Base-by-base conservation (phyloP, 2,329 filamentous ascomycete species). In the Pseudogymnoascus sp. region DNA sequence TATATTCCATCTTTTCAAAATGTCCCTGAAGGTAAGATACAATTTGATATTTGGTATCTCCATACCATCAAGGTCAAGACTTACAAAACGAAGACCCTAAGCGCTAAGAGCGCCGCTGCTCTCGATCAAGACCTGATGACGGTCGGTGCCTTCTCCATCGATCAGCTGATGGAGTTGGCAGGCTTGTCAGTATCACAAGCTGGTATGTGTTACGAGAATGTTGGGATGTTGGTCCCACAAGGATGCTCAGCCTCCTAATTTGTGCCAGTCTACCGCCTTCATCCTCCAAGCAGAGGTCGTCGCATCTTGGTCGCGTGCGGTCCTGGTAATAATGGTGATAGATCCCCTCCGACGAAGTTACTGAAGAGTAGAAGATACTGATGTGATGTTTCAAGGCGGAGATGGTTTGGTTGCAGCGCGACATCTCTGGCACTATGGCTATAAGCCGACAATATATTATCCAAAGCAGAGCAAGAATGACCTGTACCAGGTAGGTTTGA, bases 111-210 rank as follows among this genome's bases (percentile, higher is more conserved):
- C 66, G 94, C 94, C 0, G 88, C 90, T 0, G 89, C 91, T 58
- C 83, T 99, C 15, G 94, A 99, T 73, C 87, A 90, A 74, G 93
- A 99, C 73, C 86, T 99, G 65, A 97, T 99, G 92, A 90, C 85
- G 72, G 84, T 84, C 9, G 85, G 87, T 0, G 92, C 90, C 7
- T 99, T 96, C 77, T 96, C 91, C 9, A 84, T 99, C 62, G 94
- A 97, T 72, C 94, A 99, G 76, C 80, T 99, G 58, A 97, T 99
- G 94, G 94, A 97, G 73, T 79, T 99, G 6, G 94, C 94, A 44
- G 94, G 94, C 0, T 81, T 99, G 0, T 92, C 92, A 0, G 92
- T 97, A 27, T 93, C 93, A 10, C 92, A 97, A 80, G 92, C 89
- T 59, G 86, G 91, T 92, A 72, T 63, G 79, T 72, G 36, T 42